Conservation (phyloP, 139 green algal species). For the Closterium sp. region DNA sequence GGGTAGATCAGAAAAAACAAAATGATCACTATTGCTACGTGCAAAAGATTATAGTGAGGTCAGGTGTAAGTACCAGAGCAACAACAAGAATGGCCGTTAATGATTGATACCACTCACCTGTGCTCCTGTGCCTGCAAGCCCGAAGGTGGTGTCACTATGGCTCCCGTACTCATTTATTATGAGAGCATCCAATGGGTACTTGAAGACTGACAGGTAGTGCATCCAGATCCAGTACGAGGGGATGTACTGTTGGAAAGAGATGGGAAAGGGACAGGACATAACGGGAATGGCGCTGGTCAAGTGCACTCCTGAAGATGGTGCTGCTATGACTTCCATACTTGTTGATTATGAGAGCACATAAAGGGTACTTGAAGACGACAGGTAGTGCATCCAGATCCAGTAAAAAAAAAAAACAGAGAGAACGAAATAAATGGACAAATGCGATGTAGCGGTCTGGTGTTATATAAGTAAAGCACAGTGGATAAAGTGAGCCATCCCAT, state of each 20-base stretch:
- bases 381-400: conserved; percentile 60
- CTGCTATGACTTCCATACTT: conserved; percentile 16
- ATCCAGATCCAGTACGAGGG: conserved; percentile 57
- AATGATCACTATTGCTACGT: background rate
- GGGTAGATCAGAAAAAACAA: background rate
- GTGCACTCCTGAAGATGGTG: background rate
- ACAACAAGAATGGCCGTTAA: background rate
- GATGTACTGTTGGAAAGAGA: conserved; percentile 30
- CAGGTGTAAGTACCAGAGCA: background rate
- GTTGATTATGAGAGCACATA: conserved; percentile 47
- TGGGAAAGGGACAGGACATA: too few species aligned
- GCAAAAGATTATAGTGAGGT: background rate
- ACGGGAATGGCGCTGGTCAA: too few species aligned
- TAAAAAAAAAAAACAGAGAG: conserved; percentile 4
- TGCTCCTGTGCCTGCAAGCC: background rate
- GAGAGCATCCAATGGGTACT: conserved; percentile 51
- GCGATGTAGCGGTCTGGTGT: too few species aligned
- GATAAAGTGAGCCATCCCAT: too few species aligned
- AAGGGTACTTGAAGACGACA: conserved; percentile 57
- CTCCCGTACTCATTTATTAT: conserved; percentile 53
- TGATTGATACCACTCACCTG: background rate
- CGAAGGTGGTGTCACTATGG: background rate
- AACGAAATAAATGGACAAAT: too few species aligned
- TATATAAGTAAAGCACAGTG: too few species aligned
- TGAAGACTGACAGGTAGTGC: conserved; percentile 59